Conservation (phyloP, 495 filamentous ascomycete species). For the Chaetomium fimeti region DNA sequence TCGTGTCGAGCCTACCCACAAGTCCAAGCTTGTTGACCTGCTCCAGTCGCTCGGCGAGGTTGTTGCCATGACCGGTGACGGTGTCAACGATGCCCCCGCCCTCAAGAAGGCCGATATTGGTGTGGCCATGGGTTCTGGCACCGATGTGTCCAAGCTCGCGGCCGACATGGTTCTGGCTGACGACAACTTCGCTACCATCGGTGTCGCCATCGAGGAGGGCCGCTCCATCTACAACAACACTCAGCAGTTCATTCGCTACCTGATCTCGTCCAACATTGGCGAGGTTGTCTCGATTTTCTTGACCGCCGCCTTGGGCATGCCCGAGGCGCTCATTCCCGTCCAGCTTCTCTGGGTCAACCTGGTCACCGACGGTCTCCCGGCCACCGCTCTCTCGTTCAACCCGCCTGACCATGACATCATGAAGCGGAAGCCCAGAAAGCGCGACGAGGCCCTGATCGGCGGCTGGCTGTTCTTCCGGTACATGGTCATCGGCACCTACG, state of each 20-base stretch:
- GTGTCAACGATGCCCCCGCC: constrained; percentile 97
- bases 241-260: constrained; percentile 98
- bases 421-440: constrained; percentile 82
- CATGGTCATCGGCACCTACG: constrained; percentile 92
- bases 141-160: constrained; percentile 94
- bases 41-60: constrained; percentile 92
- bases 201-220: constrained; percentile 93
- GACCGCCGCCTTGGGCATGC: constrained; percentile 95
- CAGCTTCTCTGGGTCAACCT: constrained; percentile 99
- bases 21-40: constrained; percentile 92
- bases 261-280: constrained; percentile 98
- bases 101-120: constrained; percentile 99
- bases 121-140: constrained; percentile 98
- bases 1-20: constrained; percentile 93
- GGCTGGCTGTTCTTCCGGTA: constrained; percentile 98
- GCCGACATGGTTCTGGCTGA: constrained; percentile 99
- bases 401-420: constrained; percentile 97
- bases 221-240: constrained; percentile 99
- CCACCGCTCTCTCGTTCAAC: constrained; percentile 96
- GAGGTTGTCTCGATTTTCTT: constrained; percentile 99
- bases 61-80: constrained; percentile 99
- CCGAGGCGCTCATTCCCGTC: constrained; percentile 94
- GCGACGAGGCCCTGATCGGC: constrained; percentile 86
- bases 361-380: constrained; percentile 95
- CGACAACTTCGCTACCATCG: constrained; percentile 98